Evolutionary conservation across 352 stramenopile species (phyloP).

Genomic region (Phytophthora nicotianae): DNA sequence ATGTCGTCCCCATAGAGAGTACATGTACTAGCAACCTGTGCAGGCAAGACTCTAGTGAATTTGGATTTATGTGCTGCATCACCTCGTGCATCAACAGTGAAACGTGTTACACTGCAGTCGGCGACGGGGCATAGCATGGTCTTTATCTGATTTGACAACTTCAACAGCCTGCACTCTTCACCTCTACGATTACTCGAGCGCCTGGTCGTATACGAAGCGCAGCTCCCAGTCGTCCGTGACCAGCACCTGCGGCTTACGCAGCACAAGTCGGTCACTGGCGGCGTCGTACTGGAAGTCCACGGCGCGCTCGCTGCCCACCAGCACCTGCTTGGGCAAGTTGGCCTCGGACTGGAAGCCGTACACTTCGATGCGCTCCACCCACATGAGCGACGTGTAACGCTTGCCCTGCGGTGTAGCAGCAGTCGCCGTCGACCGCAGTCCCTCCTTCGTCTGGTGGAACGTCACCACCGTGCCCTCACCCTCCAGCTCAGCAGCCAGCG

Average conservation of each 20-base stretch:
- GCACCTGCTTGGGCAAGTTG: slow-evolving; percentile 52
- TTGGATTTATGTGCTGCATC: background rate
- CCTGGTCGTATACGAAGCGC: slow-evolving; percentile 51
- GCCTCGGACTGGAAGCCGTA: slow-evolving; percentile 54
- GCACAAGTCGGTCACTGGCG: slow-evolving; percentile 61
- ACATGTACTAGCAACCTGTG: background rate
- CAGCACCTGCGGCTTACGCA: slow-evolving; percentile 84
- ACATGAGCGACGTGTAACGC: slow-evolving; percentile 56
- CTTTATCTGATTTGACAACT: slow-evolving; percentile 26
- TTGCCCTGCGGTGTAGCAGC: slow-evolving; percentile 33
- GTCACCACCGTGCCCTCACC: slow-evolving; percentile 55
- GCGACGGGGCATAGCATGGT: slow-evolving; percentile 12
- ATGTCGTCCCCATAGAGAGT: background rate
- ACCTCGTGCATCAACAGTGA: no score
- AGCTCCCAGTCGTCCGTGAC: slow-evolving; percentile 79
- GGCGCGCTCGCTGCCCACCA: slow-evolving; percentile 41
- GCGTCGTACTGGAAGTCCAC: slow-evolving; percentile 79
- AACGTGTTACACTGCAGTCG: background rate
- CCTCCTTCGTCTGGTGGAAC: slow-evolving; percentile 46
- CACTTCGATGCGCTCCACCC: slow-evolving; percentile 89
- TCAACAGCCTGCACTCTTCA: slow-evolving; percentile 18
- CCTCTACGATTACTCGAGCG: slow-evolving; percentile 29
- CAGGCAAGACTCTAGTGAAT: background rate
- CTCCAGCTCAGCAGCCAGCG: slow-evolving; percentile 64
- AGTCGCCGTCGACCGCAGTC: slow-evolving; percentile 35